Evolutionary conservation across 2,329 filamentous ascomycete species (phyloP).

Genomic region (Cladosporium sp.): DNA sequence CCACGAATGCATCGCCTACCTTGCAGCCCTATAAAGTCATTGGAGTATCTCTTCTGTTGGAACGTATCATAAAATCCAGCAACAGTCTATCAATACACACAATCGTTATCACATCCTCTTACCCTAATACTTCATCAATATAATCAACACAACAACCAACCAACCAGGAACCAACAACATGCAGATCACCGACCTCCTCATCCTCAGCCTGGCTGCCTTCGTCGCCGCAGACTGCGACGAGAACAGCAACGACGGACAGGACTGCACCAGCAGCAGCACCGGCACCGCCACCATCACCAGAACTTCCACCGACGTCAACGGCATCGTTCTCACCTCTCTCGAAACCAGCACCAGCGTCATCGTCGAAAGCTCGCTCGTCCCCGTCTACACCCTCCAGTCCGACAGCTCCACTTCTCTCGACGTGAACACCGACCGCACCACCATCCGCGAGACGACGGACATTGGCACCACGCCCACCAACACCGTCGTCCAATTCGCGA

Average conservation of each 20-base stretch:
- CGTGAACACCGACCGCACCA: conserved; percentile 12
- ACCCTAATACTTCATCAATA: not conserved
- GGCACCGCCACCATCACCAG: not conserved
- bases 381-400: conserved; percentile 18
- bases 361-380: conserved; percentile 18
- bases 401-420: conserved; percentile 18
- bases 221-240: conserved; percentile 21
- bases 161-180: conserved; percentile 11
- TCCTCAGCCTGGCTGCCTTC: conserved; percentile 19
- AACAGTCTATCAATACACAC: not conserved
- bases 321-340: conserved; percentile 14
- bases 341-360: conserved; percentile 19
- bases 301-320: conserved; percentile 17
- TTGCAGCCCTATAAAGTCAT: not conserved
- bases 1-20: not conserved
- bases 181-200: conserved; percentile 19
- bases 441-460: conserved; percentile 18
- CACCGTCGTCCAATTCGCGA: conserved; percentile 17
- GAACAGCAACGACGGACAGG: conserved; percentile 15
- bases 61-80: not conserved
- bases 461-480: conserved; percentile 20
- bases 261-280: conserved; percentile 13
- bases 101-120: not conserved
- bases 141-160: not conserved
- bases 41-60: not conserved